Evolutionary conservation across 2,329 filamentous ascomycete genomes (phyloP).

Genomic region (Aspergillus fumigatus): DNA sequence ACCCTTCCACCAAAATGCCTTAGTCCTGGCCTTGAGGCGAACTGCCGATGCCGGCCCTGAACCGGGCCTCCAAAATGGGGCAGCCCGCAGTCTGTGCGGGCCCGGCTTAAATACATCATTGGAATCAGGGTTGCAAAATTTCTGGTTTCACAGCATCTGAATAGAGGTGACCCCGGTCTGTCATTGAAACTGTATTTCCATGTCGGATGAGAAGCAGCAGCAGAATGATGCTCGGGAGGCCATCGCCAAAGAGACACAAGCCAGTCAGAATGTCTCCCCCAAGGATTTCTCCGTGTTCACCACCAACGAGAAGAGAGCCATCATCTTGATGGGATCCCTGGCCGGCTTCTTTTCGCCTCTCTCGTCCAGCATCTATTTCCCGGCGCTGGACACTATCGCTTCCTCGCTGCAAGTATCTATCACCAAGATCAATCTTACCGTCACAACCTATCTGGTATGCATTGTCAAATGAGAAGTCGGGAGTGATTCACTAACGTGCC

Average conservation of each 20-base stretch:
- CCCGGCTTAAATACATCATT: neutral
- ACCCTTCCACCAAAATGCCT: neutral
- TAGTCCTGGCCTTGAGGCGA: too few species aligned
- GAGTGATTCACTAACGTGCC: slow-evolving; percentile 2
- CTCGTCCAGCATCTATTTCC: slow-evolving; percentile 35
- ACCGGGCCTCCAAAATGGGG: neutral
- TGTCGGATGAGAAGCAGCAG: neutral
- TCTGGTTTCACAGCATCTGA: neutral
- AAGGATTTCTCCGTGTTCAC: slow-evolving; percentile 41
- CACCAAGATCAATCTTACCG: slow-evolving; percentile 46
- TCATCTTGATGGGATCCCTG: slow-evolving; percentile 20
- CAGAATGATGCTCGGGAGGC: neutral
- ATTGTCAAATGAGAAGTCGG: neutral
- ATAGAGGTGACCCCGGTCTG: neutral
- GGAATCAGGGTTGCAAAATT: neutral
- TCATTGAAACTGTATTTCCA: neutral
- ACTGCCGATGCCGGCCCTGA: neutral
- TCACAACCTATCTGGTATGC: slow-evolving; percentile 47
- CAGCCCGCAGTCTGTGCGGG: neutral
- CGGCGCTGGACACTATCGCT: slow-evolving; percentile 33
- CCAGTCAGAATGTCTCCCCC: neutral
- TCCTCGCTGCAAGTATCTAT: slow-evolving; percentile 37
- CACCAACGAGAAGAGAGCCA: slow-evolving; percentile 18
- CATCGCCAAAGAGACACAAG: neutral
- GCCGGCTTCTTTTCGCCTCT: slow-evolving; percentile 30